Base-by-base conservation (phyloP, 2,329 filamentous ascomycete species). In the Huntiella abstrusa region DNA sequence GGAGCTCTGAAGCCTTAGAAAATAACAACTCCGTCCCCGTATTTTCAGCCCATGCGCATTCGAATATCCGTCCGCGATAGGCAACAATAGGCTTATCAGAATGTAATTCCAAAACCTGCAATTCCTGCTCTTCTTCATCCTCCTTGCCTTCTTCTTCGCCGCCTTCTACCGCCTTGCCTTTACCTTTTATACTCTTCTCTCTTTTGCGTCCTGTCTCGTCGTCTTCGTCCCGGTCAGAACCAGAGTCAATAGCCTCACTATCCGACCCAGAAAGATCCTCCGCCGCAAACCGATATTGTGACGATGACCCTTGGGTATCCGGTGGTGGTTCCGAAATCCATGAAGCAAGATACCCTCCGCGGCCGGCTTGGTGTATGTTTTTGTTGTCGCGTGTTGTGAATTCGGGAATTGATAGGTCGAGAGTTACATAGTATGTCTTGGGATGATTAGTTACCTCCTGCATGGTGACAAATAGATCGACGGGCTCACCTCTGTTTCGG, bases 71-170 rank as follows among this genome's bases (percentile, higher is more conserved):
- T 28, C 81, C 82, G 49, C 80, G 72, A 61, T 92, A 92, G 16
- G 81, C 80, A 49, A 94, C 70, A 22, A 94, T 65, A 0, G 88
- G 88, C 42, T 82, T 80, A 2, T 64, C 56, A 1, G 79, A 79
- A 59, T 93, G 81, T 3, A 95, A 68, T 22, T 84, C 85, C n/a
- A 91, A 67, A 43, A 95, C 78, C 56, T 94, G 85, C 4, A 94
- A 72, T 35, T 71, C 62, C 46, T 48, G 38, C 34, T 52, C 35
- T 19, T 43, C 41, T 12, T 16, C 39, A 46, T 50, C 45, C 28
- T 52, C 34, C 19, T 43, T 41, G 16, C 32, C 43, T 13, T 34
- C 46, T 11, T 45, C 33, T 5, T 45, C 38, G 4, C 34, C 22
- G 15, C 40, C 37, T 38, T 45, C 46, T 13, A 47, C 41, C 17